A percentile compares a stretch with the other conserved stretches of the same genome.
Conservation (phyloP, 176 grass and related monocot genomes). For the Cocos nucifera region DNA sequence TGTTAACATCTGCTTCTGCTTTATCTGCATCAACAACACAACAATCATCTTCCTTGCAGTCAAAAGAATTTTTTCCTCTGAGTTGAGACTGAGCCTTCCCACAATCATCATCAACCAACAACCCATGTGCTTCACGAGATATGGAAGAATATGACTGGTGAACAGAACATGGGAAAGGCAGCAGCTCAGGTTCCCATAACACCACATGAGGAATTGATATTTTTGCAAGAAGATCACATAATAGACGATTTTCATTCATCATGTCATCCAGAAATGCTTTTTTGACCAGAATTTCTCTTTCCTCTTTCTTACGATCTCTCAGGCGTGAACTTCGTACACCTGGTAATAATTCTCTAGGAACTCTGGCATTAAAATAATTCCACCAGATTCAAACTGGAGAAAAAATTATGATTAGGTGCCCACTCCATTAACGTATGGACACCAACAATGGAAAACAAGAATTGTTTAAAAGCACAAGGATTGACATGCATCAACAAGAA, state of each 20-base stretch:
- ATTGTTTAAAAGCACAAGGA: slow-evolving; percentile 4
- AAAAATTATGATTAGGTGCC: slow-evolving; percentile 20
- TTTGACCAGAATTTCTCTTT: slow-evolving; percentile 81
- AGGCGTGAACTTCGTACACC: slow-evolving; percentile 73
- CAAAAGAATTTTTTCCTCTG: slow-evolving; percentile 16
- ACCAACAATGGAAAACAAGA: slow-evolving; percentile 17
- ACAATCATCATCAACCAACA: slow-evolving; percentile 19
- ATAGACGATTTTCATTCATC: slow-evolving; percentile 65
- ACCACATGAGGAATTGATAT: slow-evolving; percentile 48
- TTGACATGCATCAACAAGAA: slow-evolving; percentile 2
- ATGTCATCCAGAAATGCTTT: slow-evolving; percentile 90
- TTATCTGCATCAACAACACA: slow-evolving; percentile 6
- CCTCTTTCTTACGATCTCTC: slow-evolving; percentile 91
- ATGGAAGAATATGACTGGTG: slow-evolving; percentile 26
- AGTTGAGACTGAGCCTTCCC: slow-evolving; percentile 1
- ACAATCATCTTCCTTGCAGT: background rate
- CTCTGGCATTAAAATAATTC: slow-evolving; percentile 60
- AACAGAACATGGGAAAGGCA: slow-evolving; percentile 38
- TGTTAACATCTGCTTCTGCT: slow-evolving; percentile 2
- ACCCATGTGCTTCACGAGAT: slow-evolving; percentile 25
- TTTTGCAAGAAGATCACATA: slow-evolving; percentile 52
- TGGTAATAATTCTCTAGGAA: slow-evolving; percentile 56
- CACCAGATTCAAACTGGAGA: slow-evolving; percentile 44
- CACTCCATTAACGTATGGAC: slow-evolving; percentile 16
- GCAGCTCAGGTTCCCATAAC: slow-evolving; percentile 86